These are phyloP conservation scores for Penicillium simplicissimum DNA, from an alignment of 495 filamentous ascomycete genomes.

Conservation along the genomic window DNA sequence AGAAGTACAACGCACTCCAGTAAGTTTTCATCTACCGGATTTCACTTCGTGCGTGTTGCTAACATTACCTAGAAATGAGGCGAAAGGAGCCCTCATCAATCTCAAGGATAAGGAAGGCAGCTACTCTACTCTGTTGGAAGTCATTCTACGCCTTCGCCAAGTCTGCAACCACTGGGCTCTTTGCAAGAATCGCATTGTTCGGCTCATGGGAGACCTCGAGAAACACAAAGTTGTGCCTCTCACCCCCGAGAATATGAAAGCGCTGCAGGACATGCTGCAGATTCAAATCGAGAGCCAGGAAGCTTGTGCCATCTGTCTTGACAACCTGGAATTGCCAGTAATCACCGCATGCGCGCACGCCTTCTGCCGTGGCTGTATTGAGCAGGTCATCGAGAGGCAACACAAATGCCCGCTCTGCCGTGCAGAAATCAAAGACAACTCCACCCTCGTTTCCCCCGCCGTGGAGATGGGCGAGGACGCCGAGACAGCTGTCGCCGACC, in stretches of 20 bases:
- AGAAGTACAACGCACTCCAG: slow-evolving; percentile 79
- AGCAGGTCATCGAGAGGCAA: slow-evolving; percentile 74
- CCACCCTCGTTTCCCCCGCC: slow-evolving; percentile 66
- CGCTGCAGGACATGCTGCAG: slow-evolving; percentile 76
- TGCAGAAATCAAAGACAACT: slow-evolving; percentile 59
- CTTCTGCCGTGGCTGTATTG: slow-evolving; percentile 75
- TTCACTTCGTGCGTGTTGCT: background rate
- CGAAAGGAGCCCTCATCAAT: slow-evolving; percentile 66
- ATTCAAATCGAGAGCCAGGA: slow-evolving; percentile 80
- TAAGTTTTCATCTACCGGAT: slow-evolving; percentile 29
- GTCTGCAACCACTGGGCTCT: slow-evolving; percentile 88
- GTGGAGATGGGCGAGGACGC: slow-evolving; percentile 52
- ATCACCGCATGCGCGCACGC: slow-evolving; percentile 89
- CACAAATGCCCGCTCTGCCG: slow-evolving; percentile 90
- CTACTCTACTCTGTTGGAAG: slow-evolving; percentile 73
- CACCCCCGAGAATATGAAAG: slow-evolving; percentile 69
- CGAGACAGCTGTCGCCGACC: slow-evolving; percentile 53
- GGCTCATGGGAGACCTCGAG: slow-evolving; percentile 67
- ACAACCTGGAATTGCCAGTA: slow-evolving; percentile 69
- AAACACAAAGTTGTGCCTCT: slow-evolving; percentile 65
- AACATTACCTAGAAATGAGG: slow-evolving; percentile 56
- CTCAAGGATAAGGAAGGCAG: slow-evolving; percentile 54
- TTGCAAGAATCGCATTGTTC: slow-evolving; percentile 69
- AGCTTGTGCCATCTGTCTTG: slow-evolving; percentile 82
- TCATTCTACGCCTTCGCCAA: slow-evolving; percentile 82